Evolutionary conservation across 2,329 filamentous ascomycete species (phyloP).

Genomic region (Tetracladium maxilliforme): DNA sequence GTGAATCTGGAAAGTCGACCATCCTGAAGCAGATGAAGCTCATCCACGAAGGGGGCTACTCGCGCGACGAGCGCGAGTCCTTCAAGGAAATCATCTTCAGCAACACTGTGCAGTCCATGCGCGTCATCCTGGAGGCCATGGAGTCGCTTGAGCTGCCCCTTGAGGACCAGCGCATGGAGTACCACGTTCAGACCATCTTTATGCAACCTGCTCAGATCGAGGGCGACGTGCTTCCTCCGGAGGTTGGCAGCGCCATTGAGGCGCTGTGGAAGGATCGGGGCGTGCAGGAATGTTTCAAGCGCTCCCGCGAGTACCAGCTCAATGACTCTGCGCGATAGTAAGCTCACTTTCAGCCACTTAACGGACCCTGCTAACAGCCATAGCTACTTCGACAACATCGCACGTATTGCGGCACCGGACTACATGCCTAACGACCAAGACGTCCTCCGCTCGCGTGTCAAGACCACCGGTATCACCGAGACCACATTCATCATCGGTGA

Average conservation of each 20-base stretch:
- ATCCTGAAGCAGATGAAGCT: conserved; percentile 98
- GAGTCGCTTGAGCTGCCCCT: conserved; percentile 64
- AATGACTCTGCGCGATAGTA: conserved; percentile 96
- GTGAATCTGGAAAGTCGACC: conserved; percentile 93
- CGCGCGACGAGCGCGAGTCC: conserved; percentile 64
- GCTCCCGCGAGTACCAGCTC: conserved; percentile 88
- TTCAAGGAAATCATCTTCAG: conserved; percentile 61
- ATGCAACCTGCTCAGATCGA: conserved; percentile 97
- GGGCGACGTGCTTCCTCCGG: conserved; percentile 83
- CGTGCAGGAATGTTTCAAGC: conserved; percentile 89
- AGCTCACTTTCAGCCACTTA: too few species aligned
- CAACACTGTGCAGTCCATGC: conserved; percentile 57
- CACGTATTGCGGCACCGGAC: conserved; percentile 77
- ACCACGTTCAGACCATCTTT: conserved; percentile 96
- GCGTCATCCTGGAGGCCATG: conserved; percentile 55
- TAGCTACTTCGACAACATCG: conserved; percentile 93
- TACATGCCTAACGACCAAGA: conserved; percentile 95
- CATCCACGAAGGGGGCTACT: conserved; percentile 98
- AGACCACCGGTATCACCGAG: conserved; percentile 95
- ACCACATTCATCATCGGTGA: conserved; percentile 93
- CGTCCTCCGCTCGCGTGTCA: conserved; percentile 87
- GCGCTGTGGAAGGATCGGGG: conserved; percentile 86
- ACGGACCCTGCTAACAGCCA: conserved; percentile 14
- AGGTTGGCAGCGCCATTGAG: conserved; percentile 86
- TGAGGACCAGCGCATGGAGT: conserved; percentile 84